Conservation (phyloP, 768 basidiomycete species). For the Leccinum arenicola region DNA sequence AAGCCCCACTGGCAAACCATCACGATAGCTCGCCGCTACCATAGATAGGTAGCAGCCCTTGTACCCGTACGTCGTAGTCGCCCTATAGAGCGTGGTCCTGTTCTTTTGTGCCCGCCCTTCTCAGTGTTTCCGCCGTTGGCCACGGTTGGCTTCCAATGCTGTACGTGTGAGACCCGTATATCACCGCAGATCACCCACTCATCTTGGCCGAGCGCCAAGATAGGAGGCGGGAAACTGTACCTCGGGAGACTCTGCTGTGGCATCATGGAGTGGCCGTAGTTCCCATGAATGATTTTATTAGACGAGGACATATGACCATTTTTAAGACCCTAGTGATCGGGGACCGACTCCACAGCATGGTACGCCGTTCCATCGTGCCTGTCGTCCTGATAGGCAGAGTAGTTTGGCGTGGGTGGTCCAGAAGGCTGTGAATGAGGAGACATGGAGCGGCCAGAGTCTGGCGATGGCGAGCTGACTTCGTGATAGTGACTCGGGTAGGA, state of each 20-base stretch:
- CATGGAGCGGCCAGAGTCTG: slow-evolving; percentile 50
- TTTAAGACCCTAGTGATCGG: slow-evolving; percentile 29
- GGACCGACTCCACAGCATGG: slow-evolving; percentile 32
- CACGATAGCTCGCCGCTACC: no score
- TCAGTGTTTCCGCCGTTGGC: no score
- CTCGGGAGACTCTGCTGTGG: slow-evolving; percentile 29
- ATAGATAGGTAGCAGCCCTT: no score
- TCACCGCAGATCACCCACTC: slow-evolving; percentile 33
- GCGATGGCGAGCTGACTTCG: slow-evolving; percentile 43
- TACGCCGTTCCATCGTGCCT: slow-evolving; percentile 38
- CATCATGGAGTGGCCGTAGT: slow-evolving; percentile 21
- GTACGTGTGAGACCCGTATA: slow-evolving; percentile 29
- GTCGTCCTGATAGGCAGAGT: slow-evolving; percentile 47
- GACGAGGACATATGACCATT: slow-evolving; percentile 33
- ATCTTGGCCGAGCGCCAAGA: slow-evolving; percentile 55
- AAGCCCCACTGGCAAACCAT: no score
- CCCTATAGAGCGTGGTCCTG: no score
- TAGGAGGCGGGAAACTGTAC: slow-evolving; percentile 53
- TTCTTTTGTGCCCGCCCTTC: no score
- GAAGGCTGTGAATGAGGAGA: slow-evolving; percentile 34
- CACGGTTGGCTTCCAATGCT: slow-evolving; percentile 14
- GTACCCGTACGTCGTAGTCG: no score
- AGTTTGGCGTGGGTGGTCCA: slow-evolving; percentile 34
- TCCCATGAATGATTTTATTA: slow-evolving; percentile 25
- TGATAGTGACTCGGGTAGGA: slow-evolving; percentile 38